Base-by-base conservation (phyloP, 805 yeast species). In the Hanseniaspora nectarophila region DNA sequence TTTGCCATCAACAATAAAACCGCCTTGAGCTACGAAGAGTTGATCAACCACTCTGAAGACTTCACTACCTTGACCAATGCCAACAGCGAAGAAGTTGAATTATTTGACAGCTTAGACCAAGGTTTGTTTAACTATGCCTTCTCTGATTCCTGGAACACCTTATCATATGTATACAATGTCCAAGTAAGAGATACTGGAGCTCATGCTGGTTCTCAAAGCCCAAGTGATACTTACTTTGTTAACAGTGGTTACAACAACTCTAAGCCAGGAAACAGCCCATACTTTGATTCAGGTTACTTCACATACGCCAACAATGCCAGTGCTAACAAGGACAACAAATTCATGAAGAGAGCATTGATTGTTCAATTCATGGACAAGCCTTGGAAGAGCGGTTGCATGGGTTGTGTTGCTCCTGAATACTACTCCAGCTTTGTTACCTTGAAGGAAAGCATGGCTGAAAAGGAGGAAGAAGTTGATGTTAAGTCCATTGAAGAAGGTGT, bases 31-130 rank as follows among this genome's bases (percentile, higher is more conserved):
- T 49, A 49, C 29, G 21, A 43, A 18, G 18, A 49, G 12, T 10
- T 49, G 15, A 29, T 42, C 18, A 34, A 42, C 15, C 13, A 24
- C 3, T 4, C 37, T 8, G 10, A 6, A 12, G 10, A 2, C 15
- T 49, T 49, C 20, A 28, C 26, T 2, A 15, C 12, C 9, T 34
- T 49, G 31, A 33, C 31, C 29, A 23, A 18, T 10, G 15, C 38
- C 13, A 18, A 49, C 1, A 32, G 32, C 18, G 43, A 49, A 4
- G 23, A 26, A 8, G 53, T 49, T 12, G 59, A 59, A 13, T 69
- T 79, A 1, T 85, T 86, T 59, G 97, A 88, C 66, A 95, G 95
- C 39, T 90, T 95, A 2, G 97, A 88, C 66, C 97, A 88, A 65
- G 97, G 97, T 12, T 70, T 88, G 34, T 70, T 88, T 56, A 88